Base-by-base conservation (phyloP, 2,329 filamentous ascomycete genomes). In the Diplodia seriata region DNA sequence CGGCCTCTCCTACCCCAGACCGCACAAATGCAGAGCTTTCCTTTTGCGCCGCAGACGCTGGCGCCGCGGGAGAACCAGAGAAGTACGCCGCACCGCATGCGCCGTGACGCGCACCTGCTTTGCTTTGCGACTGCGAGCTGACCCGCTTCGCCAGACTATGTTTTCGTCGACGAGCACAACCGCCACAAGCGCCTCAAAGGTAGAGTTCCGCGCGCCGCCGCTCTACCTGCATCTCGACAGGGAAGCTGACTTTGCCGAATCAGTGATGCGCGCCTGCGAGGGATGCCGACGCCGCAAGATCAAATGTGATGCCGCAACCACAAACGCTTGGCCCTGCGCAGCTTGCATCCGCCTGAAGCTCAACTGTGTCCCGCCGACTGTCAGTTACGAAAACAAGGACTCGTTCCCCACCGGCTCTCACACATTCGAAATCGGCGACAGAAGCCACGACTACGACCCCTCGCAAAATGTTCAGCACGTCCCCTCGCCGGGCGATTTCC, bases 161-260 rank as follows among this genome's bases (percentile, higher is more conserved):
- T 98, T 74, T 98, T 98, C 77, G 95, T 98, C 68, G 94, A 98
- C 80, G 94, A 98, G 80, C 95, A 98, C 81, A 98, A 98, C 83
- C 91, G 95, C 71, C 95, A 98, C 81, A 98, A 98, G 82, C 89
- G 94, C 74, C 84, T 98, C 71, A 98, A 98, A 86, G 93, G 93
- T 95, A 64, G 49, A 87, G 70, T 8, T 20, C 43, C 26, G 26
- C 43, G 38, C 43, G 26, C 47, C 49, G 12, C n/a, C 15, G n/a
- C 78, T 59, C 57, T 62, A 2, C 18, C 62, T 12, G 36, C 23
- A 15, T 43, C 47, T 49, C 40, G 56, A 71, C 61, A 70, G 64
- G 68, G 53, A 63, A 51, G 68, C 47, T 63, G 23, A 68, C 33
- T 55, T 36, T 43, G 50, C 59, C 59, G 43, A 63, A 51, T 69